phyloP scores from a whole-genome alignment of 2,329 filamentous ascomycete genomes.

The Nemania bipapillata region DNA sequence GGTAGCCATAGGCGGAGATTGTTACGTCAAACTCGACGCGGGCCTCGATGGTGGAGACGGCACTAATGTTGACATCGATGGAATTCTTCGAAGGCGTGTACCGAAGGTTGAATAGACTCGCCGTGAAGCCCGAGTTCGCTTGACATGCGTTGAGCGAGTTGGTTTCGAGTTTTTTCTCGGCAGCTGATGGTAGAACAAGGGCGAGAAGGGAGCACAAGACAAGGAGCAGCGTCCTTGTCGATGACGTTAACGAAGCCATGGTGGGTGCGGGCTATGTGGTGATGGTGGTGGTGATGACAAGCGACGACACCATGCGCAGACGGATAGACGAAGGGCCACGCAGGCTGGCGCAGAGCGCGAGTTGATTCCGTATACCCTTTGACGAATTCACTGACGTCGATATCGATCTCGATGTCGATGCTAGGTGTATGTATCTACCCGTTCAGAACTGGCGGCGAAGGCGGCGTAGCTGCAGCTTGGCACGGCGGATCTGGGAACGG shows the following conservation, averaged over 20 bases:
- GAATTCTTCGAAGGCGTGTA: slow-evolving; percentile 73
- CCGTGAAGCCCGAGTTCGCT: slow-evolving; percentile 79
- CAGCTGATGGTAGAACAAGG: slow-evolving; percentile 42
- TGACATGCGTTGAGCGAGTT: slow-evolving; percentile 80
- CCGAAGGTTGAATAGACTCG: slow-evolving; percentile 80
- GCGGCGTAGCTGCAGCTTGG: slow-evolving; percentile 13
- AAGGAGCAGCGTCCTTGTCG: slow-evolving; percentile 32
- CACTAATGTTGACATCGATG: slow-evolving; percentile 74
- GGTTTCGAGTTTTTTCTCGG: slow-evolving; percentile 46
- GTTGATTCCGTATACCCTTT: neutral
- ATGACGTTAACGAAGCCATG: slow-evolving; percentile 27
- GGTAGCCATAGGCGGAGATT: slow-evolving; percentile 79
- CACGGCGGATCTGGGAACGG: slow-evolving; percentile 14
- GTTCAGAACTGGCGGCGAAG: slow-evolving; percentile 9
- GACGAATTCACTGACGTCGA: neutral
- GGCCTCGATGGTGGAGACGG: slow-evolving; percentile 77
- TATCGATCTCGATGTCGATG: too few species aligned
- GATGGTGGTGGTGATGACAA: too few species aligned
- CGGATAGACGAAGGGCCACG: slow-evolving; percentile 19
- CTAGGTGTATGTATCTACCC: neutral
- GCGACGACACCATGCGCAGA: slow-evolving; percentile 11
- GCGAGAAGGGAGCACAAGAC: slow-evolving; percentile 39
- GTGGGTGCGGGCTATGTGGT: neutral
- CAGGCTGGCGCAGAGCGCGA: slow-evolving; percentile 11
- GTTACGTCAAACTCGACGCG: slow-evolving; percentile 76